Conservation (phyloP, 768 basidiomycete species). For the Termitomyces sp. region DNA sequence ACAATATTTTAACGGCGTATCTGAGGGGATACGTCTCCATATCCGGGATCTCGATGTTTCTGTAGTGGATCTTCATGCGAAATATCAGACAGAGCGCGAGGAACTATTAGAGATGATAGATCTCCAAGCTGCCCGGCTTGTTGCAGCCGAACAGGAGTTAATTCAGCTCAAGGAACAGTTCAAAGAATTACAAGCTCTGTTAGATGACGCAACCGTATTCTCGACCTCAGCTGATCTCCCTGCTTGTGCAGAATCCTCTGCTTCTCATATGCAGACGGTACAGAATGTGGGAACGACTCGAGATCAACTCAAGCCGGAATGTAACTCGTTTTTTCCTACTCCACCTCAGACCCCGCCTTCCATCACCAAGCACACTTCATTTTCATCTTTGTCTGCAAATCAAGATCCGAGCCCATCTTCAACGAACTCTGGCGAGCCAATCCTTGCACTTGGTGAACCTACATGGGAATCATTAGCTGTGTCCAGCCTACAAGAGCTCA, state of each 20-base stretch:
- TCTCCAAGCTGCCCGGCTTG: constrained; percentile 10
- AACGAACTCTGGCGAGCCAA: background rate
- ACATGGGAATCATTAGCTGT: background rate
- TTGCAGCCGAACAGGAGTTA: constrained; percentile 14
- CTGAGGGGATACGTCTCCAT: constrained; percentile 10
- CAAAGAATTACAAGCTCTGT: constrained; percentile 11
- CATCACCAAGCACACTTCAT: background rate
- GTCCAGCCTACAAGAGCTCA: background rate
- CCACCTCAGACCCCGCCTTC: background rate
- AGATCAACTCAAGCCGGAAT: background rate
- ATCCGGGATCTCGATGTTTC: constrained; percentile 2
- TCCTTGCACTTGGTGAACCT: background rate
- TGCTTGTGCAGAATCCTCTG: background rate
- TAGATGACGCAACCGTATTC: background rate
- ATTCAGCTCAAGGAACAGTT: constrained; percentile 15
- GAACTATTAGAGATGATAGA: constrained; percentile 10
- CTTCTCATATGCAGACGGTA: background rate
- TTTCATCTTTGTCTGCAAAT: background rate
- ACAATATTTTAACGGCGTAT: constrained; percentile 9
- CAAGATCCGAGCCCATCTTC: background rate
- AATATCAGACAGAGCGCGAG: constrained; percentile 17
- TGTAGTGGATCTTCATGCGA: constrained; percentile 6
- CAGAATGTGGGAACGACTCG: background rate
- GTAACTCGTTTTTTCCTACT: background rate
- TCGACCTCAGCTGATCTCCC: background rate